Conservation (phyloP, 169 alveolate species). For the Plasmodium inui region DNA sequence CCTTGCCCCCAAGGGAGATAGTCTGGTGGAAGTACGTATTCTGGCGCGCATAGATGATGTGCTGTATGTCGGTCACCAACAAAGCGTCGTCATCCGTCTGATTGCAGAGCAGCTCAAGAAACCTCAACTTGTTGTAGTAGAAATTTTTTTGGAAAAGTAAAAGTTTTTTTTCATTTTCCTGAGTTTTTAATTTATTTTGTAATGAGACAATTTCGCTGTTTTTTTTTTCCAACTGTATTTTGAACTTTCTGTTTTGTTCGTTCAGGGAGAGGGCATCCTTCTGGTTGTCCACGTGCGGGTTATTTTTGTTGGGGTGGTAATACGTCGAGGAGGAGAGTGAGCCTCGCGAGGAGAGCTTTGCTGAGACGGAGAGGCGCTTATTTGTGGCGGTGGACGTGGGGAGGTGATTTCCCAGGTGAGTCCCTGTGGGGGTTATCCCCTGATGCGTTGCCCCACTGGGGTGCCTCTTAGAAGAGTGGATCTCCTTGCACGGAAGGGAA, state of each 20-base stretch:
- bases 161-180: conserved; percentile 87
- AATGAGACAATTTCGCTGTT: conserved; percentile 76
- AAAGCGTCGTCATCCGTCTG: conserved; percentile 77
- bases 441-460: neutral
- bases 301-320: conserved; percentile 32
- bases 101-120: conserved; percentile 91
- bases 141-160: conserved; percentile 93
- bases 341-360: conserved; percentile 18
- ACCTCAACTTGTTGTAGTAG: conserved; percentile 93
- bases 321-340: neutral
- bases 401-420: neutral
- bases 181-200: conserved; percentile 82
- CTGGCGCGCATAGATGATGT: conserved; percentile 72
- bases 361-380: conserved; percentile 16
- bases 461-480: neutral
- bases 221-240: conserved; percentile 70
- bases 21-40: conserved; percentile 68
- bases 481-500: neutral
- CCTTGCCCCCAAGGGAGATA: conserved; percentile 26
- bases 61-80: conserved; percentile 46
- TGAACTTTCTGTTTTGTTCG: conserved; percentile 55
- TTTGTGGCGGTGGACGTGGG: neutral
- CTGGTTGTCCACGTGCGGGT: conserved; percentile 1
- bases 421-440: neutral
- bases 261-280: conserved; percentile 19